Conservation (phyloP, 1,284 basidiomycete genomes). For the Rhodotorula sp. region DNA sequence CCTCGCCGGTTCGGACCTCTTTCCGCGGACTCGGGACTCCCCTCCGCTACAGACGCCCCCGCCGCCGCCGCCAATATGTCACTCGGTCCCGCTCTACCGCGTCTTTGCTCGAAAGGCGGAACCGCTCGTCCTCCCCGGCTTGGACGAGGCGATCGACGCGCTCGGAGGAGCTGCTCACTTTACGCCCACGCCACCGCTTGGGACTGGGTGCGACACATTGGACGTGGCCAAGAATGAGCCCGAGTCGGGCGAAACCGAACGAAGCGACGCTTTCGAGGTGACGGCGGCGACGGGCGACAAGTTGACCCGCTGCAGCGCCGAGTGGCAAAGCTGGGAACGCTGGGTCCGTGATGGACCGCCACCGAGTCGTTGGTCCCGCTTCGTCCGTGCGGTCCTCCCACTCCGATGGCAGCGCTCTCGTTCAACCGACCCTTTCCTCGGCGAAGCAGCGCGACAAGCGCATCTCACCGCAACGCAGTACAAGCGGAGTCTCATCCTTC, state of each 20-base stretch:
- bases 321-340: constrained; percentile 32
- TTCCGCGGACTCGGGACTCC: neutral
- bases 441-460: neutral
- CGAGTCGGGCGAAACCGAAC: too few species aligned
- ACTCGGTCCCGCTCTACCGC: constrained; percentile 40
- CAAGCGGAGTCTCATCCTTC: constrained; percentile 25
- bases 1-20: neutral
- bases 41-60: neutral
- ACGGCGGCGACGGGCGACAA: too few species aligned
- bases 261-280: too few species aligned
- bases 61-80: constrained; percentile 4
- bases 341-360: constrained; percentile 23
- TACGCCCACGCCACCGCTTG: constrained; percentile 8
- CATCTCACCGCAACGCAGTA: neutral
- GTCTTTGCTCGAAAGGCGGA: constrained; percentile 45
- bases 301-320: neutral
- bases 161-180: constrained; percentile 21
- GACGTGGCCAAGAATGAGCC: neutral
- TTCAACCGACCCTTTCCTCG: neutral
- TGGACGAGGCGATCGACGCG: constrained; percentile 44
- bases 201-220: neutral
- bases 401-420: too few species aligned
- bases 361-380: neutral
- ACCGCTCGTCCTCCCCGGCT: constrained; percentile 47
- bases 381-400: neutral